These are phyloP conservation scores for Tylopilus intermedius DNA, from an alignment of 768 basidiomycete genomes.

Conservation along the genomic window DNA sequence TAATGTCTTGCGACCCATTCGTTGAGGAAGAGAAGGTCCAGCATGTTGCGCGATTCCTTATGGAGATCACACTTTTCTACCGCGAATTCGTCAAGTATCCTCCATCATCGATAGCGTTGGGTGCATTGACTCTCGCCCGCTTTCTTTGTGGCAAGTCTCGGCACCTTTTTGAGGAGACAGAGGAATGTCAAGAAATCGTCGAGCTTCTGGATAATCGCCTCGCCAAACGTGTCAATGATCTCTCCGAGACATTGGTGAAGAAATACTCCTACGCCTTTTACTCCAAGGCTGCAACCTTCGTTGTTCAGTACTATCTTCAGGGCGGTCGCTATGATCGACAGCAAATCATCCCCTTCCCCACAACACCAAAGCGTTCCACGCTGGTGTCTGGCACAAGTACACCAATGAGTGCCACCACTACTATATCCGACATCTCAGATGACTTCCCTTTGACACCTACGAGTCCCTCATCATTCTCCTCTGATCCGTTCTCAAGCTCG, in stretches of 20 bases:
- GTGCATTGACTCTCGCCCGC: constrained; percentile 82
- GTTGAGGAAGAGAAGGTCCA: constrained; percentile 88
- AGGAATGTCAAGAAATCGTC: constrained; percentile 78
- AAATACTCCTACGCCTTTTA: constrained; percentile 98
- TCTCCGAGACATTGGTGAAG: constrained; percentile 94
- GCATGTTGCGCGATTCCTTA: constrained; percentile 93
- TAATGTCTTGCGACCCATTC: constrained; percentile 68
- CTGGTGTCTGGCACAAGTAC: constrained; percentile 54
- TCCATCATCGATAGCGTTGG: constrained; percentile 86
- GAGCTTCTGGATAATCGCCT: constrained; percentile 82
- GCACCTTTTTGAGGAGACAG: constrained; percentile 77
- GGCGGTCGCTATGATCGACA: constrained; percentile 70
- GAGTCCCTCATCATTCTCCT: constrained; percentile 50
- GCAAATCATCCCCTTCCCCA: constrained; percentile 47
- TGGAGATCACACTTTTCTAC: constrained; percentile 99
- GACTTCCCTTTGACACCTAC: constrained; percentile 82
- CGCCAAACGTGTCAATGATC: constrained; percentile 81
- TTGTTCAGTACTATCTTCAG: constrained; percentile 89
- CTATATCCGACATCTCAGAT: constrained; percentile 70
- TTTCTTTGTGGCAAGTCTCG: constrained; percentile 80
- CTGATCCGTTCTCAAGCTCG: constrained; percentile 50
- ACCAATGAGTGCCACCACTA: constrained; percentile 70
- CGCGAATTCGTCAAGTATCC: constrained; percentile 87
- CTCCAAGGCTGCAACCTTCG: constrained; percentile 90
- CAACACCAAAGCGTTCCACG: constrained; percentile 48